Base-by-base conservation (phyloP, 805 yeast species). In the Metschnikowia sp. region DNA sequence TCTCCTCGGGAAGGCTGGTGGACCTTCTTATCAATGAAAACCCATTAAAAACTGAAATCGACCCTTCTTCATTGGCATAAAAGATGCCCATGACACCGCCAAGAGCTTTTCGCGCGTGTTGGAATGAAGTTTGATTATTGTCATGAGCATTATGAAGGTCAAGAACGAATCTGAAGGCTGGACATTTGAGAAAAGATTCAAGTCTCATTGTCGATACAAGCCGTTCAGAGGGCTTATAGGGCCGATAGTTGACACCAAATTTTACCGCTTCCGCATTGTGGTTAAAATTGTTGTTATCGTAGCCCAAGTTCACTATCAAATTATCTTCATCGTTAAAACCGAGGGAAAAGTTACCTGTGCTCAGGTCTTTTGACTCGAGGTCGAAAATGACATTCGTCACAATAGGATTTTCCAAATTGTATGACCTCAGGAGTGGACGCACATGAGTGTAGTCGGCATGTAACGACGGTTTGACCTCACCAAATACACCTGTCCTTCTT, bases 21-120 rank as follows among this genome's bases (percentile, higher is more conserved):
- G 81, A 75, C 53, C 94, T 74, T 60, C 79, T 78, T 2, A 75
- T 70, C 12, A 83, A 68, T 15, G 83, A 77, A n/a, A 86, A 55
- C 7, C 96, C 96, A 11, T 72, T 58, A 29, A 70, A 53, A 11
- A 60, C 35, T 26, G 59, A 45, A 42, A 76, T 53, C 6, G 66
- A 64, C 7, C 58, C 56, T 2, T 49, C 48, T 33, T 53, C 54
- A 49, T 48, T 52, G 40, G 40, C 12, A 55, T 69, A 68, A 59
- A 75, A 69, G 52, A 75, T 66, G 38, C 88, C 89, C n/a, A 78
- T 60, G 29, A 64, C 55, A 10, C 80, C 80, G 18, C 81, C 79
- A 9, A 74, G 66, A 10, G 74, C 60, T 38, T 84, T 83, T 47
- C 81, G 81, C 32, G 82, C 78, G 32, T 81, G 74, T 65, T 74